Percentiles rank a stretch among this genome's conserved stretches.
Conservation (phyloP, 139 green algal genomes). For the Coelastrella sp. region DNA sequence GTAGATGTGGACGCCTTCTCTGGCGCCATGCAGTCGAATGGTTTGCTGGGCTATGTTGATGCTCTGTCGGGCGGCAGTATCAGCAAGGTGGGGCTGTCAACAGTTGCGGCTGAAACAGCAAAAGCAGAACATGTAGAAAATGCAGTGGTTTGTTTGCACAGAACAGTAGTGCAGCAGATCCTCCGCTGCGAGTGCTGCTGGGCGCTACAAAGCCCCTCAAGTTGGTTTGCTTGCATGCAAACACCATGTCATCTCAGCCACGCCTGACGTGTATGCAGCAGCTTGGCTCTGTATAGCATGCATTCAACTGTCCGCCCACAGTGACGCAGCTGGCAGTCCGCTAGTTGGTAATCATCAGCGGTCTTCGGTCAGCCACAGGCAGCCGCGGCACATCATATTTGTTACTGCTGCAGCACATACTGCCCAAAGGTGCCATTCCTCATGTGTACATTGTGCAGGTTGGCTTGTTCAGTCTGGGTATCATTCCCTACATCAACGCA, state of each 20-base stretch:
- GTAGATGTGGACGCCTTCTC: slow-evolving; percentile 89
- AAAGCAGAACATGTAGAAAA: too few species aligned
- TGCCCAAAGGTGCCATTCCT: not conserved
- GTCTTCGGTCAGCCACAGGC: too few species aligned
- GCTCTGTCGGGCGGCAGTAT: slow-evolving; percentile 72
- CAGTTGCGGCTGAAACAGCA: too few species aligned
- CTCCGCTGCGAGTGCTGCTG: too few species aligned
- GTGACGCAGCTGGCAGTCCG: too few species aligned
- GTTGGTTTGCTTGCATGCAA: too few species aligned
- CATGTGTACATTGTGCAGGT: not conserved
- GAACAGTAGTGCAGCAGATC: not conserved
- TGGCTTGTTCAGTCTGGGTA: slow-evolving; percentile 98
- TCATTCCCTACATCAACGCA: slow-evolving; percentile 99
- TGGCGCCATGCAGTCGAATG: slow-evolving; percentile 73
- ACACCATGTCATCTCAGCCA: too few species aligned
- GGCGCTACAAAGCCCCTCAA: too few species aligned
- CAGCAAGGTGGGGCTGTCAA: slow-evolving; percentile 46
- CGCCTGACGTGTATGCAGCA: too few species aligned
- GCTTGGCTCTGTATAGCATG: too few species aligned
- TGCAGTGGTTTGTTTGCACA: not conserved
- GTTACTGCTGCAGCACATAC: not conserved
- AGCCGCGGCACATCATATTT: not conserved
- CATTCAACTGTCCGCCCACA: too few species aligned
- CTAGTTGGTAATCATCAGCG: too few species aligned
- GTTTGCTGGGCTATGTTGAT: slow-evolving; percentile 96